These are phyloP conservation scores for Leishmania tropica DNA, from an alignment of 208 protist species.

Conservation along the genomic window DNA sequence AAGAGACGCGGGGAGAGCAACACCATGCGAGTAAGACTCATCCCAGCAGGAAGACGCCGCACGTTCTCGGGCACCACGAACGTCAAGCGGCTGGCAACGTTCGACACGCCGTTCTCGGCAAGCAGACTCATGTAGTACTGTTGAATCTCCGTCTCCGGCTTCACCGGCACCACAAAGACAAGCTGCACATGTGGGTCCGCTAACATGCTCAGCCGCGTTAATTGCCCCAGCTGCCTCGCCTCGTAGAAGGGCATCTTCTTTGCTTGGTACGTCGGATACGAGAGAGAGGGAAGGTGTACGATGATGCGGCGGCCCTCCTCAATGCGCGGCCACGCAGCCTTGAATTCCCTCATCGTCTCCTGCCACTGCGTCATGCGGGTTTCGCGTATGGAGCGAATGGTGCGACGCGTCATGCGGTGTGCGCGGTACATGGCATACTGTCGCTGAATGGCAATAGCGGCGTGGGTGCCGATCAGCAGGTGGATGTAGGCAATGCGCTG, in stretches of 20 bases:
- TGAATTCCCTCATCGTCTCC: constrained; percentile 87
- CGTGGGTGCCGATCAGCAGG: constrained; percentile 76
- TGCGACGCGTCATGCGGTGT: constrained; percentile 70
- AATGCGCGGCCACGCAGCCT: constrained; percentile 63
- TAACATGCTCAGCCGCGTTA: constrained; percentile 85
- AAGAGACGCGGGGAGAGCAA: constrained; percentile 79
- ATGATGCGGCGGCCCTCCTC: constrained; percentile 59
- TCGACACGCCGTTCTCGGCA: constrained; percentile 59
- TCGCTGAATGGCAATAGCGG: constrained; percentile 83
- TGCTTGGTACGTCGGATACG: constrained; percentile 76
- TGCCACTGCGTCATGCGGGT: constrained; percentile 69
- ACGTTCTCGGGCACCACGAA: constrained; percentile 85
- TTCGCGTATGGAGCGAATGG: constrained; percentile 62
- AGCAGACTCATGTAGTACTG: constrained; percentile 83
- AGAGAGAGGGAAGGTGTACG: constrained; percentile 90
- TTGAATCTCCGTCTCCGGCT: constrained; percentile 76
- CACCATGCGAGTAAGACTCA: constrained; percentile 81
- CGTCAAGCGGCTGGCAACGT: constrained; percentile 63
- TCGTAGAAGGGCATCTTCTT: constrained; percentile 84
- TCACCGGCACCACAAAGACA: constrained; percentile 76
- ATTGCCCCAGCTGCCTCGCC: constrained; percentile 73
- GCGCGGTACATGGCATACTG: constrained; percentile 81
- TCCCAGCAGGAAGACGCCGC: constrained; percentile 54
- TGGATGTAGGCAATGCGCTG: constrained; percentile 83
- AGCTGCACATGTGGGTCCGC: constrained; percentile 82